phyloP scores from a whole-genome alignment of 345 rosid species.

The Leavenworthia alabamica region DNA sequence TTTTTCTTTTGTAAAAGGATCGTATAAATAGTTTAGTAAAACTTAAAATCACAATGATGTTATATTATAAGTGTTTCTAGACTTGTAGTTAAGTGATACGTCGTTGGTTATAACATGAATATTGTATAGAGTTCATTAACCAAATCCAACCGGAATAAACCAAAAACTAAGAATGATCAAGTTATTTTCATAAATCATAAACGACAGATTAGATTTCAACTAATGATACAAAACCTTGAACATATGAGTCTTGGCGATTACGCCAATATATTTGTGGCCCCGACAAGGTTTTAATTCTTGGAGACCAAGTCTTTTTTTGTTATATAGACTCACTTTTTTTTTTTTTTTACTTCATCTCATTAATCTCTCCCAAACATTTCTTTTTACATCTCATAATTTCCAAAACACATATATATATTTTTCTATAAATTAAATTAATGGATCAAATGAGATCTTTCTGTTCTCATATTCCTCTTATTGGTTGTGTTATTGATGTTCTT shows the following conservation, averaged over 20 bases:
- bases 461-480: constrained; percentile 21
- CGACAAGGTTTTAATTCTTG: background rate
- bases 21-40: too few relatives aligned
- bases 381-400: background rate
- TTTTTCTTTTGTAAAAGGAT: too few relatives aligned
- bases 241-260: background rate
- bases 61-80: too few relatives aligned
- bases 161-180: background rate
- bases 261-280: background rate
- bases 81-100: too few relatives aligned
- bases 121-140: too few relatives aligned
- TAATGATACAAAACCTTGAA: background rate
- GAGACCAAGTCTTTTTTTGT: background rate
- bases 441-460: background rate
- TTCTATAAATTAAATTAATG: background rate
- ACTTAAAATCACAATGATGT: too few relatives aligned
- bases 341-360: constrained; percentile 1
- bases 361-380: background rate
- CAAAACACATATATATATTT: background rate
- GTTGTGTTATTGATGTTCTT: constrained; percentile 9
- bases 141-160: background rate
- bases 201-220: constrained; percentile 16
- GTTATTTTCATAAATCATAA: background rate
- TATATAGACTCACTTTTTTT: background rate
- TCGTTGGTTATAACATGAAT: too few relatives aligned